phyloP scores from a whole-genome alignment of 148 eudicot species.

The Pouteria glomerata region DNA sequence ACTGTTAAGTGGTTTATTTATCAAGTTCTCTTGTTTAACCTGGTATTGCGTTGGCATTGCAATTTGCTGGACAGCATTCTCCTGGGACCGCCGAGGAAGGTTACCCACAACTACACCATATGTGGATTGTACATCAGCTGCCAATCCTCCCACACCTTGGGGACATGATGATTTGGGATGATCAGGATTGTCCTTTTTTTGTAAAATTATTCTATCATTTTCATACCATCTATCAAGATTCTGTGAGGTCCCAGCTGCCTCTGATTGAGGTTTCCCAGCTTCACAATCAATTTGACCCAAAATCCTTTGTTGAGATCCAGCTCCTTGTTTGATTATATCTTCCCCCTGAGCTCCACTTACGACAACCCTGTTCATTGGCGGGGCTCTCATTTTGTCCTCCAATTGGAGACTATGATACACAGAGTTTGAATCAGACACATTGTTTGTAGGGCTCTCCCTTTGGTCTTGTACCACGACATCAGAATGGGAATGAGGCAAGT shows the following conservation, averaged over 20 bases:
- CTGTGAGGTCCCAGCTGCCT: conserved; percentile 19
- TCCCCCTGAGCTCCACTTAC: conserved; percentile 23
- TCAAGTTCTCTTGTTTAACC: conserved; percentile 29
- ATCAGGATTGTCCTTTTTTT: conserved; percentile 29
- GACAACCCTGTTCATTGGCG: conserved; percentile 24
- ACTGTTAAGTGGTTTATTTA: conserved; percentile 33
- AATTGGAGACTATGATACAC: conserved; percentile 50
- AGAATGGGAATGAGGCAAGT: conserved; percentile 92
- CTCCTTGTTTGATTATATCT: conserved; percentile 16
- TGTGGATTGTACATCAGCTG: conserved; percentile 31
- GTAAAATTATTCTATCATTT: conserved; percentile 23
- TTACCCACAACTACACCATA: conserved; percentile 23
- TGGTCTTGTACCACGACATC: conserved; percentile 62
- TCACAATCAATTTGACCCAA: conserved; percentile 19
- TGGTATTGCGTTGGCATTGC: conserved; percentile 35
- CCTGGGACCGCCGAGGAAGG: conserved; percentile 32
- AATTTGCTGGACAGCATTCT: conserved; percentile 34
- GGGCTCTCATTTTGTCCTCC: conserved; percentile 42
- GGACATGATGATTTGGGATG: conserved; percentile 22
- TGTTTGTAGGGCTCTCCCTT: conserved; percentile 37
- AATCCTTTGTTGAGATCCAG: conserved; percentile 7
- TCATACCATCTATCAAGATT: conserved; percentile 26
- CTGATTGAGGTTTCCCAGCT: conserved; percentile 21
- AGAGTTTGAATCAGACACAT: conserved; percentile 37
- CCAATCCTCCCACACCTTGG: conserved; percentile 33